These are phyloP conservation scores for Penicillium sp. DNA, from an alignment of 2,329 filamentous ascomycete species.

Conservation along the genomic window DNA sequence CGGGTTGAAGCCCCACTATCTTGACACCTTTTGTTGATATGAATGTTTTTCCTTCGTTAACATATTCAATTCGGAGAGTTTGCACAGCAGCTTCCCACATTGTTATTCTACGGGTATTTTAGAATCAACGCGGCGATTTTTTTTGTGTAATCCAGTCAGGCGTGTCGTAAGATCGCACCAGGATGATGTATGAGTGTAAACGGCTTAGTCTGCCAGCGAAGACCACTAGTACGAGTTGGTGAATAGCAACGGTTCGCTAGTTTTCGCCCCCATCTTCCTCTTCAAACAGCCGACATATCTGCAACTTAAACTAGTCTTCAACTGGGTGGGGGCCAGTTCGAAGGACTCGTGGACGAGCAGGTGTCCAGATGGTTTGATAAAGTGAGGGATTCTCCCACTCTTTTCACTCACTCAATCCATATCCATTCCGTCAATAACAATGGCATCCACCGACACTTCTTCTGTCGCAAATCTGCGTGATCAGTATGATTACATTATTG, in stretches of 20 bases:
- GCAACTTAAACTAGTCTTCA: not conserved
- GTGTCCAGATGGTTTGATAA: too few species aligned
- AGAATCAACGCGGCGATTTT: too few species aligned
- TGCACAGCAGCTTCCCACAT: too few species aligned
- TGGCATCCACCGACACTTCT: conserved; percentile 7
- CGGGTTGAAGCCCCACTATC: not conserved
- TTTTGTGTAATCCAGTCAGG: too few species aligned
- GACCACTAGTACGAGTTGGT: not conserved
- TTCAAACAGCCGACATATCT: not conserved
- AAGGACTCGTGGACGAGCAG: too few species aligned
- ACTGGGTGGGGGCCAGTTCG: not conserved
- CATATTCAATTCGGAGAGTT: too few species aligned
- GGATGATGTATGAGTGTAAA: not conserved
- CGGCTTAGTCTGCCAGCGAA: not conserved
- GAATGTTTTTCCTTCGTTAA: not conserved
- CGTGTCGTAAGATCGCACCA: too few species aligned
- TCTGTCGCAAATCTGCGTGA: not conserved
- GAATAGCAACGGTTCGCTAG: not conserved
- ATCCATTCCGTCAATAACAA: not conserved
- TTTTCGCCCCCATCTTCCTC: not conserved
- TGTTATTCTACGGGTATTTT: too few species aligned
- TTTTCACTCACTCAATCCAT: not conserved
- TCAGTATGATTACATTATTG: conserved; percentile 27
- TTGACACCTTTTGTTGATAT: not conserved
- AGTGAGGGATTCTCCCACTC: not conserved